Conservation (phyloP, 495 filamentous ascomycete species). For the Neurospora sp. region DNA sequence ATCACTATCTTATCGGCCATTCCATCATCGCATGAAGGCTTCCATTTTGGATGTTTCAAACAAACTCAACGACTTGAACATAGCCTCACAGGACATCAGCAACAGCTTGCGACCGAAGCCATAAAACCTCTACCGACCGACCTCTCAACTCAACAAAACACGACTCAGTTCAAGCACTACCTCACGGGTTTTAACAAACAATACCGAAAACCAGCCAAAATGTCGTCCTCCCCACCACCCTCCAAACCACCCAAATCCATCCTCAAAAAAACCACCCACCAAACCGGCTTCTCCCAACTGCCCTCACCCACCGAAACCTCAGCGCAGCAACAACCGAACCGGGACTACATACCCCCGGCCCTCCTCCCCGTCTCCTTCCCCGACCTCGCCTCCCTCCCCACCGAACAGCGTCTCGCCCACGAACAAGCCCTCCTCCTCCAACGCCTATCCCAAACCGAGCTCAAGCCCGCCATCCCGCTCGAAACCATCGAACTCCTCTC, state of each 20-base stretch:
- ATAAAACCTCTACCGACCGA: background rate
- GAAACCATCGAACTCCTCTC: conserved; percentile 58
- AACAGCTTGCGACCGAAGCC: background rate
- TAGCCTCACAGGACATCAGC: background rate
- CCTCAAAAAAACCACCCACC: conserved; percentile 41
- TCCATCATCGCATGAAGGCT: background rate
- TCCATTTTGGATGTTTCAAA: background rate
- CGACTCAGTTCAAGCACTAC: background rate
- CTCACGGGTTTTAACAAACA: background rate
- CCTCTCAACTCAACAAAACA: background rate
- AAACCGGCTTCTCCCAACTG: background rate
- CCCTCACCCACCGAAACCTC: background rate
- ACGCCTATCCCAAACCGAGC: conserved; percentile 48
- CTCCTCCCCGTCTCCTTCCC: conserved; percentile 12
- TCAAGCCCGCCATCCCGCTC: conserved; percentile 42
- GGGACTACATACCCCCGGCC: conserved; percentile 17
- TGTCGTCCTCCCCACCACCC: background rate
- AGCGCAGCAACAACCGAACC: conserved; percentile 2
- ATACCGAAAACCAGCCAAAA: background rate
- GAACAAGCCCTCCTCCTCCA: conserved; percentile 75
- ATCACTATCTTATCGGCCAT: background rate
- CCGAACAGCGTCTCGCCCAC: conserved; percentile 1
- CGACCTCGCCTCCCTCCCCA: conserved; percentile 8
- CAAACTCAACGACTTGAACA: background rate
- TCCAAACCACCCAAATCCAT: conserved; percentile 33